phyloP scores from a whole-genome alignment of 192 early-diverging fungal genomes.

The Backusella macrospora region DNA sequence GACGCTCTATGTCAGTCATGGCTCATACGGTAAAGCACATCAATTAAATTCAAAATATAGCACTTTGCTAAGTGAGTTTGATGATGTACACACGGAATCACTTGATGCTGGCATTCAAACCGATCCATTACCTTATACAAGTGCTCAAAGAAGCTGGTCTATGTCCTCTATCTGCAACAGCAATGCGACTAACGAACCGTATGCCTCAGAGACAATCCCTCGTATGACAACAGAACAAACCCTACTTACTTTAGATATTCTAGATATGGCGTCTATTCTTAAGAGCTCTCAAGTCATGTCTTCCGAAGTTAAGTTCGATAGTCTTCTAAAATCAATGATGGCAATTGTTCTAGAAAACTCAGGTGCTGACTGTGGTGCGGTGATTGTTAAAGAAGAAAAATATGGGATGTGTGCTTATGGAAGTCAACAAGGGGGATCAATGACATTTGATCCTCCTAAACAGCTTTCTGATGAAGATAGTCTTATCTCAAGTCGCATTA shows the following conservation, averaged over 20 bases:
- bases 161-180: slow-evolving; percentile 19
- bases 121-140: slow-evolving; percentile 27
- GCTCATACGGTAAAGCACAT: slow-evolving; percentile 37
- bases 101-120: slow-evolving; percentile 31
- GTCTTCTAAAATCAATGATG: slow-evolving; percentile 42
- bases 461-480: slow-evolving; percentile 28
- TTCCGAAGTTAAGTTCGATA: slow-evolving; percentile 41
- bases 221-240: slow-evolving; percentile 38
- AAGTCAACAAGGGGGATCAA: slow-evolving; percentile 28
- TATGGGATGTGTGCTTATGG: slow-evolving; percentile 41
- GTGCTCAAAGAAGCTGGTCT: slow-evolving; percentile 23
- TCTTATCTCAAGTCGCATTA: slow-evolving; percentile 37
- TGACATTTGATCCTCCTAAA: slow-evolving; percentile 40
- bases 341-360: slow-evolving; percentile 39
- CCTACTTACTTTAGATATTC: slow-evolving; percentile 34
- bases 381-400: slow-evolving; percentile 41
- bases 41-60: slow-evolving; percentile 30
- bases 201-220: slow-evolving; percentile 16
- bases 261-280: slow-evolving; percentile 39
- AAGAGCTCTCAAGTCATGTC: slow-evolving; percentile 43
- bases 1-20: slow-evolving; percentile 21
- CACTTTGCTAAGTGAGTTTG: slow-evolving; percentile 17
- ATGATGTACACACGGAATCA: slow-evolving; percentile 21
- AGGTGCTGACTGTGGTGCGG: slow-evolving; percentile 39
- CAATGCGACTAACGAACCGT: slow-evolving; percentile 17